A percentile compares a stretch with the other conserved stretches of the same genome.
phyloP scores from a whole-genome alignment of 768 basidiomycete genomes.

The Tricholoma hemisulphureum region DNA sequence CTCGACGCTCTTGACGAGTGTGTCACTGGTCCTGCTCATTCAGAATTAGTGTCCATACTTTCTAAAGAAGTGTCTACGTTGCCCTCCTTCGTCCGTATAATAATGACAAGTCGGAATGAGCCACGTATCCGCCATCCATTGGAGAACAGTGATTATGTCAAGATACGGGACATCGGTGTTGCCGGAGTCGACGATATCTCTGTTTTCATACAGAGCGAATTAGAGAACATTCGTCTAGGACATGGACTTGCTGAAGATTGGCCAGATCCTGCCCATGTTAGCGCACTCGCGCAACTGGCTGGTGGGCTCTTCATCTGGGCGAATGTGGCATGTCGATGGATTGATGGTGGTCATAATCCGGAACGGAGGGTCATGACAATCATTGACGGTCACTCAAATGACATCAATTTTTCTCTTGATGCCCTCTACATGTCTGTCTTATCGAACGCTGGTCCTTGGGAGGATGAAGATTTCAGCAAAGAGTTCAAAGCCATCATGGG shows the following conservation, averaged over 20 bases:
- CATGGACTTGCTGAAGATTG: background rate
- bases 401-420: background rate
- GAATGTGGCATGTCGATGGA: background rate
- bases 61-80: background rate
- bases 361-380: background rate
- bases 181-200: background rate
- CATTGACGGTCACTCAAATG: background rate
- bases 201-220: background rate
- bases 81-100: background rate
- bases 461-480: background rate
- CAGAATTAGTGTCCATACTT: background rate
- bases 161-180: too few relatives aligned
- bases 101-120: background rate
- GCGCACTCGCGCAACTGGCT: background rate
- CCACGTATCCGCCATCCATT: background rate
- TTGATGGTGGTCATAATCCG: background rate
- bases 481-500: too few relatives aligned
- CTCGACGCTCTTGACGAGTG: background rate
- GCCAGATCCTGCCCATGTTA: background rate
- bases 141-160: background rate
- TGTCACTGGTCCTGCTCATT: background rate
- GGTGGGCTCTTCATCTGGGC: background rate
- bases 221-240: background rate
- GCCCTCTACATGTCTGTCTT: background rate
- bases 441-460: background rate